Evolutionary conservation across 106 monocot genomes (phyloP).

Genomic region (Chionographis japonica): DNA sequence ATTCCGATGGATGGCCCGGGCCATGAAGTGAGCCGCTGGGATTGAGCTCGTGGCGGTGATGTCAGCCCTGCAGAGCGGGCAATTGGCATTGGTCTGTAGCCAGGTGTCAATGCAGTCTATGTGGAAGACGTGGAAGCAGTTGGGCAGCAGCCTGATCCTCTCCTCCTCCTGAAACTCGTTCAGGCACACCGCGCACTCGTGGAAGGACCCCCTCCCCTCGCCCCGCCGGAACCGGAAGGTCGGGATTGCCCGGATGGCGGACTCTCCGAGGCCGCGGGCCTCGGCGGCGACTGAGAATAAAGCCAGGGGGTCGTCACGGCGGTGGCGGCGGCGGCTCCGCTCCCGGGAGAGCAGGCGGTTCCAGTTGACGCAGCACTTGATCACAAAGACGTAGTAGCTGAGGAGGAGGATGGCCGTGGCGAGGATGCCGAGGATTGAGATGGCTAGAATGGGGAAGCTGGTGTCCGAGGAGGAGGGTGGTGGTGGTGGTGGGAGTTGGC

Average conservation of each 20-base stretch:
- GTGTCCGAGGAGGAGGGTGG: slow-evolving; percentile 13
- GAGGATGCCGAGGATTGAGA: slow-evolving; percentile 56
- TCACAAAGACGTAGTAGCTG: slow-evolving; percentile 55
- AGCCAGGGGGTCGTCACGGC: not conserved
- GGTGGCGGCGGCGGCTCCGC: not conserved
- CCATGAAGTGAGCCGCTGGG: not conserved
- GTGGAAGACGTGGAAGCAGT: slow-evolving; percentile 70
- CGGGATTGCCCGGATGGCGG: slow-evolving; percentile 46
- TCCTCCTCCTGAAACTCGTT: slow-evolving; percentile 55
- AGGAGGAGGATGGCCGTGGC: slow-evolving; percentile 47
- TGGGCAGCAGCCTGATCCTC: slow-evolving; percentile 41
- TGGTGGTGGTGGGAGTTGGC: slow-evolving; percentile 12
- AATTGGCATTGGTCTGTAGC: slow-evolving; percentile 57
- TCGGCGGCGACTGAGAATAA: slow-evolving; percentile 4
- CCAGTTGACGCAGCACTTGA: slow-evolving; percentile 39
- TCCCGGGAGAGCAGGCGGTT: slow-evolving; percentile 7
- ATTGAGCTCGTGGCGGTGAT: slow-evolving; percentile 10
- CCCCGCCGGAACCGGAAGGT: slow-evolving; percentile 26
- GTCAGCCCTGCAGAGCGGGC: slow-evolving; percentile 59
- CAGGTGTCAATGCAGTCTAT: slow-evolving; percentile 78
- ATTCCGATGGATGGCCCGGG: not conserved
- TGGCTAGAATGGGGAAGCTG: slow-evolving; percentile 42
- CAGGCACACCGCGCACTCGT: slow-evolving; percentile 65
- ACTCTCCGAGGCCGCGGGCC: slow-evolving; percentile 31
- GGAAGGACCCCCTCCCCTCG: not conserved